Evolutionary conservation across 768 basidiomycete species (phyloP).

Genomic region (Mycena galopus): DNA sequence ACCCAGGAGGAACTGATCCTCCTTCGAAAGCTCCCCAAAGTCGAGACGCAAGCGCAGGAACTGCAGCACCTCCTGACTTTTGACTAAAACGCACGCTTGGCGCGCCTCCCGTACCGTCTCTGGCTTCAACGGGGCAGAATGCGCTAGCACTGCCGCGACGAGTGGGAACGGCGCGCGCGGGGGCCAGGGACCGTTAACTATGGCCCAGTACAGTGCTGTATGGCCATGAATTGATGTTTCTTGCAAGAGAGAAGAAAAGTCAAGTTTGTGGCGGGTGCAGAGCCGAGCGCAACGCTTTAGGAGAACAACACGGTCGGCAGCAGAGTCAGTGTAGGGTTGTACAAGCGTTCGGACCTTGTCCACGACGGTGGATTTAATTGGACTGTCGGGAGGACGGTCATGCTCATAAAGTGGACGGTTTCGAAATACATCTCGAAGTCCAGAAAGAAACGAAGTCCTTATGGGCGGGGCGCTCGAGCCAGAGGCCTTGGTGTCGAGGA

Average conservation of each 20-base stretch:
- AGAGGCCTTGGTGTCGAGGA: no score
- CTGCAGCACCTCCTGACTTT: slow-evolving; percentile 19
- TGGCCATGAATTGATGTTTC: background rate
- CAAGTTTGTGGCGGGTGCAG: slow-evolving; percentile 4
- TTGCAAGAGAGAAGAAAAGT: slow-evolving; percentile 15
- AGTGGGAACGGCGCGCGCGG: slow-evolving; percentile 13
- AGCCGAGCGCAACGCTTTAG: slow-evolving; percentile 17
- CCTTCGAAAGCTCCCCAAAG: slow-evolving; percentile 11
- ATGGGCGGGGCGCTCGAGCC: no score
- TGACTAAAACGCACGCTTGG: slow-evolving; percentile 10
- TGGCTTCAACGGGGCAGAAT: slow-evolving; percentile 10
- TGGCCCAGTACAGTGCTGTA: slow-evolving; percentile 22
- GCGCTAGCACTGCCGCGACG: slow-evolving; percentile 3
- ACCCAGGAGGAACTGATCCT: slow-evolving; percentile 17
- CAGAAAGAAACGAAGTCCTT: background rate
- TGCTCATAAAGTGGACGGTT: background rate
- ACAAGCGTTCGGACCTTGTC: background rate
- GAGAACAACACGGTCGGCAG: background rate
- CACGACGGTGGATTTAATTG: background rate
- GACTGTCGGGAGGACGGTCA: background rate
- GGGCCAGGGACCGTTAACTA: slow-evolving; percentile 16
- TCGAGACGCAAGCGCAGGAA: slow-evolving; percentile 16
- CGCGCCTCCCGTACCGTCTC: slow-evolving; percentile 19
- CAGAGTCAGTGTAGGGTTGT: slow-evolving; percentile 3
- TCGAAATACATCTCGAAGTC: slow-evolving; percentile 1